Percentiles rank a stretch among this genome's conserved stretches.
phyloP scores from a whole-genome alignment of 306 rosid species.

The Prunus kanzakura region DNA sequence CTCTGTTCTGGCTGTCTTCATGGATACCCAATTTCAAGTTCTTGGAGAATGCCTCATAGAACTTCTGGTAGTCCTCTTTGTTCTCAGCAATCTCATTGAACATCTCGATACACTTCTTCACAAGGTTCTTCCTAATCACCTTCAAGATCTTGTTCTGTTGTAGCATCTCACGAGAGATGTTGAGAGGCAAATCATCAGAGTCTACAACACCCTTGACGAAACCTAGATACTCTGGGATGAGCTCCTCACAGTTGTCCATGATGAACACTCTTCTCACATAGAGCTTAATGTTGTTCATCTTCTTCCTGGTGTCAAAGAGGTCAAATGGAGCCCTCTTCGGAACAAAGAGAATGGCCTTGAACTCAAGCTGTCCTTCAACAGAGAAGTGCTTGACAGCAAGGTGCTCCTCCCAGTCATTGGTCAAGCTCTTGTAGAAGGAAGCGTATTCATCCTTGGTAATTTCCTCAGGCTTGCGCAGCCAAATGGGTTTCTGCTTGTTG shows the following conservation, averaged over 20 bases:
- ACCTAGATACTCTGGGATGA: slow-evolving; percentile 69
- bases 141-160: slow-evolving; percentile 72
- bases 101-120: slow-evolving; percentile 76
- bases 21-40: slow-evolving; percentile 66
- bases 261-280: slow-evolving; percentile 73
- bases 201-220: slow-evolving; percentile 74
- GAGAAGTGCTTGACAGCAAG: slow-evolving; percentile 72
- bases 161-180: slow-evolving; percentile 68
- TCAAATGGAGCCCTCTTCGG: slow-evolving; percentile 77
- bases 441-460: slow-evolving; percentile 67
- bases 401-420: slow-evolving; percentile 76
- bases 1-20: slow-evolving; percentile 71
- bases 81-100: slow-evolving; percentile 72
- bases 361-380: slow-evolving; percentile 72
- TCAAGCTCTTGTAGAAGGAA: slow-evolving; percentile 68
- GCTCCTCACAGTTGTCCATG: slow-evolving; percentile 72
- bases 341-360: slow-evolving; percentile 62
- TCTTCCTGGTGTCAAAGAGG: slow-evolving; percentile 65
- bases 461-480: slow-evolving; percentile 78
- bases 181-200: slow-evolving; percentile 71
- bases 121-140: slow-evolving; percentile 67
- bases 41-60: slow-evolving; percentile 67
- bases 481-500: slow-evolving; percentile 75
- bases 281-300: slow-evolving; percentile 70
- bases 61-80: slow-evolving; percentile 60